These are phyloP conservation scores for Suhomyces taliae DNA, from an alignment of 1,139 yeast species.

Conservation along the genomic window DNA sequence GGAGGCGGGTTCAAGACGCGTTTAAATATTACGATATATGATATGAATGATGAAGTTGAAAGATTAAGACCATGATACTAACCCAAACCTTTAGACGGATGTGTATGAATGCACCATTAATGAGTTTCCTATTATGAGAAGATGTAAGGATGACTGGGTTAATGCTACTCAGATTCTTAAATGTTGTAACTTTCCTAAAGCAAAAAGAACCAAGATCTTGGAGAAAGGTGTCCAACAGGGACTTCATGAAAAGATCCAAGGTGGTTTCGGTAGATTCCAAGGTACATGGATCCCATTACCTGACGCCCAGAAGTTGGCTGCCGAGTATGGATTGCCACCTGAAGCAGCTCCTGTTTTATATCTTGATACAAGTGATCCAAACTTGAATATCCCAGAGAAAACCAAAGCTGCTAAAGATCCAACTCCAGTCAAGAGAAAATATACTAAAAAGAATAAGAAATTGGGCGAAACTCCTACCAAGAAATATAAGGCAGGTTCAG, in stretches of 20 bases:
- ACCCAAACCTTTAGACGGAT: conserved; percentile 34
- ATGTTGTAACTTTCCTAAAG: conserved; percentile 93
- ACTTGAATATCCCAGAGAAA: conserved; percentile 49
- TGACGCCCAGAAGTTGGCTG: conserved; percentile 55
- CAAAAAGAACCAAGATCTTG: conserved; percentile 85
- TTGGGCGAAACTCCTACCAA: conserved; percentile 40
- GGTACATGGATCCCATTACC: conserved; percentile 95
- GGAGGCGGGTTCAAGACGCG: conserved; percentile 5
- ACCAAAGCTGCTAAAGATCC: conserved; percentile 47
- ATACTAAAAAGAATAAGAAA: conserved; percentile 38
- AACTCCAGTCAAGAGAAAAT: conserved; percentile 47
- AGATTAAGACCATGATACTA: conserved; percentile 2
- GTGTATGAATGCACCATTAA: conserved; percentile 83
- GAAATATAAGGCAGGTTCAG: conserved; percentile 24
- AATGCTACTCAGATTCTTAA: conserved; percentile 97
- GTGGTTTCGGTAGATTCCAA: conserved; percentile 95
- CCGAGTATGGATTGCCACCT: conserved; percentile 53
- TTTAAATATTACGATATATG: neutral
- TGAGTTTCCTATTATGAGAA: conserved; percentile 89
- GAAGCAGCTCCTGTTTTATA: conserved; percentile 56
- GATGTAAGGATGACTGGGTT: conserved; percentile 90
- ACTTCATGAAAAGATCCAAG: conserved; percentile 89
- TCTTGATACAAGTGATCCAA: conserved; percentile 49
- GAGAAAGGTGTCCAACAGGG: conserved; percentile 91
- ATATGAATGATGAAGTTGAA: too few relatives aligned